phyloP scores from a whole-genome alignment of 495 filamentous ascomycete genomes.

The Delitschia confertaspora region DNA sequence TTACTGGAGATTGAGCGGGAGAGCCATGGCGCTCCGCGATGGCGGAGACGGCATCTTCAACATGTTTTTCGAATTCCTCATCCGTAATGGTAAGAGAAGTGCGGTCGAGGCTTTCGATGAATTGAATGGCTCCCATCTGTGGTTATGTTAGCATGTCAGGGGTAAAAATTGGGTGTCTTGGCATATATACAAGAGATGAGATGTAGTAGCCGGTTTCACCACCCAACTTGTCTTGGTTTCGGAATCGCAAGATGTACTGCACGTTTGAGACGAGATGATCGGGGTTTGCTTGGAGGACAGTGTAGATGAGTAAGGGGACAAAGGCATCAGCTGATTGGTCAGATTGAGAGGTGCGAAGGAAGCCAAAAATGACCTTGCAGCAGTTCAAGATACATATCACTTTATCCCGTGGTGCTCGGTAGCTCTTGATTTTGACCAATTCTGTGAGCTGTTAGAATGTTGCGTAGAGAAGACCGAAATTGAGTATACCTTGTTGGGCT shows the following conservation, averaged over 20 bases:
- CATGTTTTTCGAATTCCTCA: constrained; percentile 88
- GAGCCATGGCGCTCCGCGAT: constrained; percentile 79
- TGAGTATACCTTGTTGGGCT: constrained; percentile 68
- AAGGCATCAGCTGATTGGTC: constrained; percentile 96
- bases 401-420: constrained; percentile 92
- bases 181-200: constrained; percentile 81
- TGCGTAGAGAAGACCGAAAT: neutral
- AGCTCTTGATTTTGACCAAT: constrained; percentile 87
- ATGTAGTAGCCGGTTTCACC: constrained; percentile 98
- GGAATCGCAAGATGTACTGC: constrained; percentile 93
- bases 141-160: neutral
- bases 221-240: constrained; percentile 92
- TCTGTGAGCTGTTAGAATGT: constrained; percentile 44
- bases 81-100: constrained; percentile 89
- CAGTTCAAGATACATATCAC: constrained; percentile 97
- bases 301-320: constrained; percentile 90
- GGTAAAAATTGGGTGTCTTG: neutral
- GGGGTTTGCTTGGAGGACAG: constrained; percentile 87
- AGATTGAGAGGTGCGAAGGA: constrained; percentile 81
- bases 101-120: constrained; percentile 91
- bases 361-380: constrained; percentile 99
- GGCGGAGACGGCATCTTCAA: constrained; percentile 91
- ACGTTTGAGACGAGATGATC: constrained; percentile 95
- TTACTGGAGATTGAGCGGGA: constrained; percentile 28
- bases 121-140: constrained; percentile 90